A percentile compares a stretch with the other conserved stretches of the same genome.
phyloP scores from a whole-genome alignment of 2,329 filamentous ascomycete genomes.

The Anisogramma anomala region DNA sequence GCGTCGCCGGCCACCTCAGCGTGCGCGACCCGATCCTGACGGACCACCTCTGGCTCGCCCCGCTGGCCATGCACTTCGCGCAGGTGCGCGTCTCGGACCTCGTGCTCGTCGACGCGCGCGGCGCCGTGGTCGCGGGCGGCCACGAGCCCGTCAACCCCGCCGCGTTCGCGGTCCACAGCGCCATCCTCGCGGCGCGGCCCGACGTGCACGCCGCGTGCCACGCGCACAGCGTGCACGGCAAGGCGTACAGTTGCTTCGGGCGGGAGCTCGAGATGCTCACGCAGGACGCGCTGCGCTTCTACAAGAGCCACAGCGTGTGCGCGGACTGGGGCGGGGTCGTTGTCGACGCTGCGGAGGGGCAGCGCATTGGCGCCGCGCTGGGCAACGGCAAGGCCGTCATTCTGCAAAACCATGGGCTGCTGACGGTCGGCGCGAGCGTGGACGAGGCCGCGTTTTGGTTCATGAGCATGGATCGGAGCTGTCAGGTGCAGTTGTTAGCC shows the following conservation, averaged over 20 bases:
- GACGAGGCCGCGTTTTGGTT: conserved; percentile 64
- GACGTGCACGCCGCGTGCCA: conserved; percentile 59
- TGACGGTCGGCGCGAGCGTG: conserved; percentile 58
- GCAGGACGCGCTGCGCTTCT: conserved; percentile 53
- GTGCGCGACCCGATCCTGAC: conserved; percentile 17
- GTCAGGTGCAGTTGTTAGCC: conserved; percentile 49
- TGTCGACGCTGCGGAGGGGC: conserved; percentile 51
- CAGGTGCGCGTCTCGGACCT: conserved; percentile 55
- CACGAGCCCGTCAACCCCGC: conserved; percentile 54
- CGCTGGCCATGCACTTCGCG: conserved; percentile 54
- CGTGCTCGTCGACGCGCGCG: conserved; percentile 50
- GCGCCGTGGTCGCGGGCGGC: conserved; percentile 55
- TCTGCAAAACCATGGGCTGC: conserved; percentile 57
- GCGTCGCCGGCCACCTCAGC: conserved; percentile 48
- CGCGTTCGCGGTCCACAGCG: conserved; percentile 58
- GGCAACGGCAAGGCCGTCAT: conserved; percentile 51
- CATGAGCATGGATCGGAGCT: conserved; percentile 54
- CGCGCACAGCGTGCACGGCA: conserved; percentile 51
- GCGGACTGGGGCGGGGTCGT: conserved; percentile 39
- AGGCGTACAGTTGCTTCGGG: conserved; percentile 56
- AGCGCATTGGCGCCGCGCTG: conserved; percentile 49
- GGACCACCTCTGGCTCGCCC: conserved; percentile 31
- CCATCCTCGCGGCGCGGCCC: conserved; percentile 52
- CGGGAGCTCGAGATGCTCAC: conserved; percentile 56
- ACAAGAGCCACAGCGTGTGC: conserved; percentile 55